Conservation (phyloP, 139 green algal species). For the Micromonas commoda region DNA sequence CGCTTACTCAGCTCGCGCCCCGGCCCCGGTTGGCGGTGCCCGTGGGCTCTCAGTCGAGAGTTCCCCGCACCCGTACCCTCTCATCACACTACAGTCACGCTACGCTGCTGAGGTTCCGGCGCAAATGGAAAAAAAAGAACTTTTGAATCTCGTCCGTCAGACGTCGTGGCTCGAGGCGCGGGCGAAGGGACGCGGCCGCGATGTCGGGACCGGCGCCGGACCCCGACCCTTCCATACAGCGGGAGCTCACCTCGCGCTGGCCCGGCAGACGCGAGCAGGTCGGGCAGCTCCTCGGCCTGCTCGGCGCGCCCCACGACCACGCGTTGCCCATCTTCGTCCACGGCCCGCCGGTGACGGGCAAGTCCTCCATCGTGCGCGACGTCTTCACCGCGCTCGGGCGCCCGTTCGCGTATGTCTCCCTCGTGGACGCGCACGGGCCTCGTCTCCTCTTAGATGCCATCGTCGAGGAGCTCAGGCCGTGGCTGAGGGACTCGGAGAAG, state of each 20-base stretch:
- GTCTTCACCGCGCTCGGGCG: neutral
- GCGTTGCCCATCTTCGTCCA: constrained; percentile 1
- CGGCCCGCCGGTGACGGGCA: constrained; percentile 3
- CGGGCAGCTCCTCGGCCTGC: neutral
- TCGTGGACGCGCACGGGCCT: neutral
- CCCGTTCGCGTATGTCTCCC: constrained; percentile 10
- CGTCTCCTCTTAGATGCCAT: constrained; percentile 10
- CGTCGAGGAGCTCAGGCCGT: neutral
- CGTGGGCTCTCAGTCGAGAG: too few relatives aligned
- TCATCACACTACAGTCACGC: too few relatives aligned
- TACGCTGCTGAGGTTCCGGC: too few relatives aligned
- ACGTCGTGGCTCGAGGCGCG: too few relatives aligned
- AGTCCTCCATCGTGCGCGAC: constrained; percentile 12
- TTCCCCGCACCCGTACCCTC: too few relatives aligned
- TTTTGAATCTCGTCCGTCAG: too few relatives aligned
- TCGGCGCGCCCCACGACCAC: neutral
- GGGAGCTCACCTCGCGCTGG: neutral
- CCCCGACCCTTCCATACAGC: too few relatives aligned
- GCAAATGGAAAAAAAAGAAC: too few relatives aligned
- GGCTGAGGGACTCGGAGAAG: neutral
- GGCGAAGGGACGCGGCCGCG: too few relatives aligned
- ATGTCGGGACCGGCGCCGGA: too few relatives aligned
- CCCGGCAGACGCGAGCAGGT: neutral
- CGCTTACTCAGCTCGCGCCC: too few relatives aligned
- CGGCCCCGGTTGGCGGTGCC: too few relatives aligned